Evolutionary conservation across 2,329 filamentous ascomycete species (phyloP).

Genomic region (Leptodontidium sp.): DNA sequence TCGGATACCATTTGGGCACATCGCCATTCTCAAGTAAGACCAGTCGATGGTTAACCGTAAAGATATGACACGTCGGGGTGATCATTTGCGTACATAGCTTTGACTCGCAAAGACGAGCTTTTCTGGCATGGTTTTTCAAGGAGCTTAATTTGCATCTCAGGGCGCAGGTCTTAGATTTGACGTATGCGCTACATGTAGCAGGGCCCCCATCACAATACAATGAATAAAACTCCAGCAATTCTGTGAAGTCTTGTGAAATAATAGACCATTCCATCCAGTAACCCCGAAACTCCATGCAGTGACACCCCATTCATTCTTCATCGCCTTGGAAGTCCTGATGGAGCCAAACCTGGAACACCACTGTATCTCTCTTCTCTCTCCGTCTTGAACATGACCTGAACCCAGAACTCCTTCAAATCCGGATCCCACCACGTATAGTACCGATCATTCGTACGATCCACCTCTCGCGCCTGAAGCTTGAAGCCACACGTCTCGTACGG

Average conservation of each 20-base stretch:
- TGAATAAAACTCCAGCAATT: slow-evolving; percentile 15
- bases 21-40: slow-evolving; percentile 29
- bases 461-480: slow-evolving; percentile 92
- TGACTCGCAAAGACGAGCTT: slow-evolving; percentile 14
- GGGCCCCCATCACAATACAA: slow-evolving; percentile 26
- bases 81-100: slow-evolving; percentile 30
- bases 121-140: slow-evolving; percentile 29
- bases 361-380: slow-evolving; percentile 92
- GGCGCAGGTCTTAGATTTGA: slow-evolving; percentile 37
- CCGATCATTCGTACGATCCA: slow-evolving; percentile 86
- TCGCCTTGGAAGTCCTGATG: slow-evolving; percentile 39
- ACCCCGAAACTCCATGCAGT: slow-evolving; percentile 30
- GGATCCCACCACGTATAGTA: slow-evolving; percentile 97
- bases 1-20: slow-evolving; percentile 38
- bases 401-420: slow-evolving; percentile 96
- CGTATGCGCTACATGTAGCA: slow-evolving; percentile 27
- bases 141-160: slow-evolving; percentile 38
- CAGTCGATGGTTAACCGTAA: slow-evolving; percentile 22
- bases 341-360: slow-evolving; percentile 66
- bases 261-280: slow-evolving; percentile 6
- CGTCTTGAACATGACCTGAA: slow-evolving; percentile 98
- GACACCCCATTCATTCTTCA: slow-evolving; percentile 29
- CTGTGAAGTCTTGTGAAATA: slow-evolving; percentile 5
- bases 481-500: slow-evolving; percentile 98
- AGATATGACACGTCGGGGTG: slow-evolving; percentile 27